phyloP scores from a whole-genome alignment of 2,329 filamentous ascomycete species.

The Nemania serpens region DNA sequence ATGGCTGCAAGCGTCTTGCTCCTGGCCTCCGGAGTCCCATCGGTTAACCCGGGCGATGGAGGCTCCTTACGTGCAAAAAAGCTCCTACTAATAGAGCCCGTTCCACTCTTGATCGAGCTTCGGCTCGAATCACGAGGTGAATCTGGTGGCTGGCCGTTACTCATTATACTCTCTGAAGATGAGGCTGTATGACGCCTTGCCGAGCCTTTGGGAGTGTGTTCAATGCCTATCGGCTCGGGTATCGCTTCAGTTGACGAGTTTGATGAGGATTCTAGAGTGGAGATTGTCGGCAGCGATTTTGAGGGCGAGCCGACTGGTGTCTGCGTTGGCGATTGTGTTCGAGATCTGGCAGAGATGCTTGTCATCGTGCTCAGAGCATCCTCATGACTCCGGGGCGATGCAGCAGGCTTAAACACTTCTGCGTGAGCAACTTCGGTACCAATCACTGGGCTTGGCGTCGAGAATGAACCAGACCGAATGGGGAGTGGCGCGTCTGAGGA shows the following conservation, averaged over 20 bases:
- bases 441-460: constrained; percentile 67
- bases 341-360: constrained; percentile 47
- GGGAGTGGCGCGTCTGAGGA: constrained; percentile 55
- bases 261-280: constrained; percentile 26
- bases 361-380: constrained; percentile 69
- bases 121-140: constrained; percentile 36
- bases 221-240: constrained; percentile 24
- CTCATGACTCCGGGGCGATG: constrained; percentile 60
- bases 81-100: constrained; percentile 35
- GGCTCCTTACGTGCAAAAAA: constrained; percentile 40
- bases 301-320: constrained; percentile 37
- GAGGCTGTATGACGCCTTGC: constrained; percentile 39
- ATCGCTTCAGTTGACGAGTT: constrained; percentile 36
- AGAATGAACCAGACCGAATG: constrained; percentile 66
- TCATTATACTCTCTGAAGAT: constrained; percentile 36
- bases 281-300: constrained; percentile 28
- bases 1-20: constrained; percentile 40
- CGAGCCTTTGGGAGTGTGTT: constrained; percentile 32
- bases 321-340: constrained; percentile 45
- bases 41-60: constrained; percentile 27
- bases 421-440: constrained; percentile 69
- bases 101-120: constrained; percentile 38
- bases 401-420: constrained; percentile 64
- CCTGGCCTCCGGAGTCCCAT: constrained; percentile 35
- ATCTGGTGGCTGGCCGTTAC: constrained; percentile 24